Base-by-base conservation (phyloP, 2,329 filamentous ascomycete genomes). In the Clonostachys sp. region DNA sequence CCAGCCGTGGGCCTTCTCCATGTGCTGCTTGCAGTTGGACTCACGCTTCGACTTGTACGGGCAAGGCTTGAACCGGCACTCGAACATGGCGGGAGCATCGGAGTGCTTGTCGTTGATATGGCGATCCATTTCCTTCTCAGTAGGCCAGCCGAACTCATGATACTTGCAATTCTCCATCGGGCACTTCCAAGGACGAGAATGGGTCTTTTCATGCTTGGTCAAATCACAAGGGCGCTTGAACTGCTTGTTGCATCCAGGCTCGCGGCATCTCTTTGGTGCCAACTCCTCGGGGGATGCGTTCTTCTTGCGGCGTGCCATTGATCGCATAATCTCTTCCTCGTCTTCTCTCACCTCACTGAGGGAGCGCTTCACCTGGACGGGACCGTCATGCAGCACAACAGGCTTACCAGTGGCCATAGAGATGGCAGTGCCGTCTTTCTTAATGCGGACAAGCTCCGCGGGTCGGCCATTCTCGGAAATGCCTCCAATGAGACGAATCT, bases 91-190 rank as follows among this genome's bases (percentile, higher is more conserved):
- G 5, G 94, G 91, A 34, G 84, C 77, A 46, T 80, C 71, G 16
- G 89, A 91, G 72, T 99, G 94, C 73, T 95, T 96, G 74, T 99
- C 94, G 65, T 96, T 96, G 68, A 90, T 81, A 67, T 99, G 94
- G 46, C 94, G 88, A 58, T 96, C 91, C 69, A 91, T 88, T 71
- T 97, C 94, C 72, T 99, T 97, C 70, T 97, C 91, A 0, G 94
- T 97, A 5, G 94, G 92, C 88, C 92, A 97, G 44, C 94, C 94
- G 57, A 88, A 83, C 34, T 86, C 80, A 64, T 88, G 83, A 67
- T 96, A 97, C 64, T 95, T 95, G 87, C 94, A 97, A 42, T 81
- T 84, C 39, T 79, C 62, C 18, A 89, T 75, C 7, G 84, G 80
- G 68, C 94, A 99, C 74, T 99, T 99, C 87, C 89, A 96, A 10